phyloP scores from a whole-genome alignment of 768 basidiomycete genomes.

The Mrakia blollopis region DNA sequence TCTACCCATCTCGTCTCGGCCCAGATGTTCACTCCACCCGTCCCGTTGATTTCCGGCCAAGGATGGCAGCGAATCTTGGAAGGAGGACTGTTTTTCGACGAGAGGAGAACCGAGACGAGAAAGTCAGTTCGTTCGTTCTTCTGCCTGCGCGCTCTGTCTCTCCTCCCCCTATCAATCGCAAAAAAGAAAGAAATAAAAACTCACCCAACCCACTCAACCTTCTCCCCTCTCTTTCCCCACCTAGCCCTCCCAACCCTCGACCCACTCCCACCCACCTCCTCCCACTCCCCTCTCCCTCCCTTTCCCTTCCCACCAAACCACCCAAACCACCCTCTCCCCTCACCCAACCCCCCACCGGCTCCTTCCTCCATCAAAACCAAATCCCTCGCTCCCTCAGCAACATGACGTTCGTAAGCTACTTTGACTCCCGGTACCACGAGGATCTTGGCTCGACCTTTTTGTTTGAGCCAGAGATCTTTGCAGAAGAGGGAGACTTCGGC shows the following conservation, averaged over 20 bases:
- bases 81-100: slow-evolving; percentile 17
- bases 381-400: slow-evolving; percentile 26
- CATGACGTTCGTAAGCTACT: slow-evolving; percentile 30
- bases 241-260: background rate
- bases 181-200: background rate
- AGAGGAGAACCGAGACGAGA: background rate
- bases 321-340: background rate
- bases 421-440: slow-evolving; percentile 29
- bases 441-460: background rate
- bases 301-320: background rate
- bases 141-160: too few species aligned
- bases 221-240: background rate
- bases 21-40: slow-evolving; percentile 29
- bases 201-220: slow-evolving; percentile 10
- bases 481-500: slow-evolving; percentile 31
- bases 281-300: background rate
- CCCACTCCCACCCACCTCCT: slow-evolving; percentile 3
- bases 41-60: slow-evolving; percentile 30
- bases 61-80: slow-evolving; percentile 29
- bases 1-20: slow-evolving; percentile 22
- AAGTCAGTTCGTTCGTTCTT: background rate
- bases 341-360: background rate
- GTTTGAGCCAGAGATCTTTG: slow-evolving; percentile 27
- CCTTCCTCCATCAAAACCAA: background rate
- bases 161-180: background rate